A percentile compares a stretch with the other conserved stretches of the same genome.
Conservation (phyloP, 768 basidiomycete genomes). For the Phylloporus sp. region DNA sequence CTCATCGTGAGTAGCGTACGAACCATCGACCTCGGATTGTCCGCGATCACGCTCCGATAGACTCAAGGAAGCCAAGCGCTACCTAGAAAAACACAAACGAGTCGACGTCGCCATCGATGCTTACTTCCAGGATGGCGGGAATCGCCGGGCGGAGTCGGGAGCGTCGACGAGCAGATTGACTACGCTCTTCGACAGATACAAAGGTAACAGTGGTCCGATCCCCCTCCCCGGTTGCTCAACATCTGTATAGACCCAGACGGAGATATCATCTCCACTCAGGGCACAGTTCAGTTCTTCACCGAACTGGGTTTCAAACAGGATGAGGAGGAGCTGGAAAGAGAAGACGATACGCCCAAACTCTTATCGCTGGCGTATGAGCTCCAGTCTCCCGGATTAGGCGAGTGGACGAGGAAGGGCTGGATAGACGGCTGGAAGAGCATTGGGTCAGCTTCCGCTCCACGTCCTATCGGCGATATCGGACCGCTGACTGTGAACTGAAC, state of each 20-base stretch:
- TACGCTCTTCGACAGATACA: conserved; percentile 61
- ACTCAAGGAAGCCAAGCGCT: conserved; percentile 56
- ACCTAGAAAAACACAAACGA: conserved; percentile 63
- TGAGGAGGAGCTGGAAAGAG: conserved; percentile 53
- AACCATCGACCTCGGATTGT: background rate
- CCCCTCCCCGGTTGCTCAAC: background rate
- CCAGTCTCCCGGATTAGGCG: conserved; percentile 66
- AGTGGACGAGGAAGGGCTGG: conserved; percentile 71
- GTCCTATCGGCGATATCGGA: background rate
- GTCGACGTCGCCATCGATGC: conserved; percentile 72
- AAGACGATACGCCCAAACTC: conserved; percentile 72
- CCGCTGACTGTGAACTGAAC: conserved; percentile 1
- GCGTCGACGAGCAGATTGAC: conserved; percentile 53
- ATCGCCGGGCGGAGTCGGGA: conserved; percentile 9
- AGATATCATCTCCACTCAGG: conserved; percentile 68
- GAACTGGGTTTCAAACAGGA: conserved; percentile 26
- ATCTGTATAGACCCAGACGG: conserved; percentile 45
- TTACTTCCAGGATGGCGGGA: conserved; percentile 49
- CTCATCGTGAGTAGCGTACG: conserved; percentile 49
- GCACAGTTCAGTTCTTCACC: conserved; percentile 68
- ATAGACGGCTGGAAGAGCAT: conserved; percentile 73
- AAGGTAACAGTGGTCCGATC: conserved; percentile 39
- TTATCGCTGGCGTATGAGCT: conserved; percentile 79
- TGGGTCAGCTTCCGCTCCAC: conserved; percentile 42
- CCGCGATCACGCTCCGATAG: conserved; percentile 22